Percentiles rank a stretch among this genome's conserved stretches.
Evolutionary conservation across 2,329 filamentous ascomycete genomes (phyloP).

Genomic region (Colletotrichum kahawae): DNA sequence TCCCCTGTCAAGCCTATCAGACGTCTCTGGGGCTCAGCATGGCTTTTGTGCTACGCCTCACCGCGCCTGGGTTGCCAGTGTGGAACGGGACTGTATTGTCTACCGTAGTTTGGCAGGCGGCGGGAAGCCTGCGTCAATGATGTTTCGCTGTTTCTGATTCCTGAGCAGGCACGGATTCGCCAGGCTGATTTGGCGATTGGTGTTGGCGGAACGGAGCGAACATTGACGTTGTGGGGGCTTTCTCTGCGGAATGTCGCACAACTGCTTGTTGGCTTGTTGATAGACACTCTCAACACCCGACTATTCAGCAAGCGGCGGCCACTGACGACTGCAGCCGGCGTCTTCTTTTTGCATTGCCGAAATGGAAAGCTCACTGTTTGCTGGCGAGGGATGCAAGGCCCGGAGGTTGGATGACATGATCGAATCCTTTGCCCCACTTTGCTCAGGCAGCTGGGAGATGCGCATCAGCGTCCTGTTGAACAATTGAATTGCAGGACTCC

Average conservation of each 20-base stretch:
- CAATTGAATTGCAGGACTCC: neutral
- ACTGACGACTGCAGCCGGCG: neutral
- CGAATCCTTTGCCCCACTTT: conserved; percentile 5
- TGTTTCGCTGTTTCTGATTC: neutral
- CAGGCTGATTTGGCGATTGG: neutral
- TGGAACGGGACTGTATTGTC: neutral
- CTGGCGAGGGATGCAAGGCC: neutral
- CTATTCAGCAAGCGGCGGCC: neutral
- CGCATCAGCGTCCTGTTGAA: conserved; percentile 2
- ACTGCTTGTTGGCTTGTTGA: neutral
- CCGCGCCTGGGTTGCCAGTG: neutral
- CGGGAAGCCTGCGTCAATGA: neutral
- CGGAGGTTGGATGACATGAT: neutral
- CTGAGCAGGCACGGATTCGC: neutral
- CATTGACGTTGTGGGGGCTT: neutral
- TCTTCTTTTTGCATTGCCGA: neutral
- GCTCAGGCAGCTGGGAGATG: neutral
- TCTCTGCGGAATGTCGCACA: neutral
- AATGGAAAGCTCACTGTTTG: neutral
- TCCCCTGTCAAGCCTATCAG: conserved; percentile 6
- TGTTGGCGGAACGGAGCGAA: neutral
- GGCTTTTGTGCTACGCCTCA: conserved; percentile 16
- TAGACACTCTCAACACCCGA: neutral
- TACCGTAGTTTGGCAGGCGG: neutral
- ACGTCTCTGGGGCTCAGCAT: conserved; percentile 10